Evolutionary conservation across 2,329 filamentous ascomycete species (phyloP), one percentile per base, ranked within the genome.

Genomic region (Penicillium sp.): DNA sequence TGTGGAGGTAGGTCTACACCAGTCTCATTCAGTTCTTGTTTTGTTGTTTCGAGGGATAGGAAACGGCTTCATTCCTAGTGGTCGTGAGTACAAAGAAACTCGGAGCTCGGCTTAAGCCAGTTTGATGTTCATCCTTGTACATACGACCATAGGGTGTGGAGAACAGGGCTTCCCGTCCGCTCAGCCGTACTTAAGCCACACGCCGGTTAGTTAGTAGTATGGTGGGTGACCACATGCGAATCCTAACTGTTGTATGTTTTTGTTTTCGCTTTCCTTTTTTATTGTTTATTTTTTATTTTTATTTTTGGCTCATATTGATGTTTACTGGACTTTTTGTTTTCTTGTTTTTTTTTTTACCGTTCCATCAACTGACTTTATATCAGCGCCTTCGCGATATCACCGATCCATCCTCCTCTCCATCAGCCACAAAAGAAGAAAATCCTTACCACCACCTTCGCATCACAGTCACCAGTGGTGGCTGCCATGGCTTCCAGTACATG

Each of bases 401-500:
- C 73, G 61, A 74, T 65, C 58, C 80, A 59, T 57, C 81, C 75
- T 66, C 72, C 14, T 70, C 73, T 6, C 71, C 72, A 3, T 69
- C 71, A 3, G 64, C 73, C 4, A 69, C 67, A 8, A 72, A 60
- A 49, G 69, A 75, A 55, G 73, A 75, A 57, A 96, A 96, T 72
- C 91, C 91, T 2, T 82, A 90, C 68, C 85, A 96, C 31, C 91
- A 92, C 25, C 83, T 99, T n/a, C 90, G 93, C 52, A 90, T 99
- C 64, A 88, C 90, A 60, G 93, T 99, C 57, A 92, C 96, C 71
- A 92, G 89, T 55, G 95, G 95, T 62, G 95, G 95, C 55, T 99
- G 95, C 75, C 95, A 99, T 76, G 95, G 95, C 50, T 99, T 99
- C 75, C 95, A 99, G 74, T 99, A 99, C 72, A 80, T 96, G 47